Evolutionary conservation across 1,284 basidiomycete genomes (phyloP).

Genomic region (Vanrija humicola): DNA sequence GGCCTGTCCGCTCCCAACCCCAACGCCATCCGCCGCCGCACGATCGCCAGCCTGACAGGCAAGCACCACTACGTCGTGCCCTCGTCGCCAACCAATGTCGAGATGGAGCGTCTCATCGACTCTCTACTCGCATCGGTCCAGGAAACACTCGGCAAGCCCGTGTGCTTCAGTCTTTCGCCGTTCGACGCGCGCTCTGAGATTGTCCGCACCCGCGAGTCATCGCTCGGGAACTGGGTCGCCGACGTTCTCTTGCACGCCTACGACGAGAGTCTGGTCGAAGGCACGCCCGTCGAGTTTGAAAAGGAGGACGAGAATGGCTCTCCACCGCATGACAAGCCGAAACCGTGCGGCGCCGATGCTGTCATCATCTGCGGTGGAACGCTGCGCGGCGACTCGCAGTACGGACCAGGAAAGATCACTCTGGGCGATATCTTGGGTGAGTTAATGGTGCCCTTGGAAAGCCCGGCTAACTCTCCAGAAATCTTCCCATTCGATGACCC

Average conservation of each 20-base stretch:
- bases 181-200: constrained; percentile 72
- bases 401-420: constrained; percentile 73
- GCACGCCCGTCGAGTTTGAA: constrained; percentile 17
- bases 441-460: not conserved
- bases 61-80: constrained; percentile 63
- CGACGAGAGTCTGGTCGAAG: constrained; percentile 62
- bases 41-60: constrained; percentile 65
- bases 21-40: constrained; percentile 60
- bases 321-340: not conserved
- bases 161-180: constrained; percentile 64
- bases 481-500: constrained; percentile 88
- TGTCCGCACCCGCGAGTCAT: constrained; percentile 66
- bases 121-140: constrained; percentile 68
- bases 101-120: constrained; percentile 61
- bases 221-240: constrained; percentile 81
- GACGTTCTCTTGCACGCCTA: constrained; percentile 82
- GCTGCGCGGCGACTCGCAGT: constrained; percentile 77
- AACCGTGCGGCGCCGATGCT: constrained; percentile 59
- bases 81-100: constrained; percentile 58
- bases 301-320: constrained; percentile 7
- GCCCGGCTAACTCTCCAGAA: constrained; percentile 51
- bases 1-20: constrained; percentile 60
- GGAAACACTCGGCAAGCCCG: constrained; percentile 64
- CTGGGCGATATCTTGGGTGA: constrained; percentile 61
- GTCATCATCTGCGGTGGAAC: constrained; percentile 83